These are phyloP conservation scores for Misopates orontium DNA, from an alignment of 257 asterid genomes.

Conservation along the genomic window DNA sequence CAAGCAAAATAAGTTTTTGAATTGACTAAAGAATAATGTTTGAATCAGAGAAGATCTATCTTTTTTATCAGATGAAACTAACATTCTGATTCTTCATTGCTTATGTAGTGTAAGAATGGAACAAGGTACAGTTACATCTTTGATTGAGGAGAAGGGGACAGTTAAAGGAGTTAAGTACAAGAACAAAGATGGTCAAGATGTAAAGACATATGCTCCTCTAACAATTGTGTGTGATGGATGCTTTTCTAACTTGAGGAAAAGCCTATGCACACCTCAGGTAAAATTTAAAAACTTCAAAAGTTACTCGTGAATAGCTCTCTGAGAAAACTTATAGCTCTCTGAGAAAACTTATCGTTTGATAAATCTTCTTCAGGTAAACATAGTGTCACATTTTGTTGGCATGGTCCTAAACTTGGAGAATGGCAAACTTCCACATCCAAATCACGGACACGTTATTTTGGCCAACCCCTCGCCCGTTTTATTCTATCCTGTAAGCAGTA, in stretches of 20 bases:
- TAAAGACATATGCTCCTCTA: slow-evolving; percentile 44
- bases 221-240: slow-evolving; percentile 59
- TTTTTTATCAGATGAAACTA: no score
- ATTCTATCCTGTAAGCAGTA: slow-evolving; percentile 53
- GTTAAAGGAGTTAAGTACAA: slow-evolving; percentile 54
- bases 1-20: neutral
- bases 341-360: neutral
- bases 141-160: slow-evolving; percentile 50
- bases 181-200: slow-evolving; percentile 44
- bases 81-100: slow-evolving; percentile 17
- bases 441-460: slow-evolving; percentile 49
- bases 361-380: slow-evolving; percentile 36
- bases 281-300: neutral
- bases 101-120: slow-evolving; percentile 52
- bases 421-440: slow-evolving; percentile 48
- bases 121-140: slow-evolving; percentile 53
- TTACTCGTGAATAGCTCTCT: no score
- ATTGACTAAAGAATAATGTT: neutral
- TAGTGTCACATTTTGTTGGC: slow-evolving; percentile 52
- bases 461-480: slow-evolving; percentile 52
- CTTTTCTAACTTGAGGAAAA: slow-evolving; percentile 51
- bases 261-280: slow-evolving; percentile 54
- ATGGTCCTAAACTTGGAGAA: slow-evolving; percentile 51
- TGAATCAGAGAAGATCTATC: no score
- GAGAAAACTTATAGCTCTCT: no score